A percentile compares a stretch with the other conserved stretches of the same genome.
phyloP scores from a whole-genome alignment of 202 grass and related monocot species.

The Elaeis oleifera region DNA sequence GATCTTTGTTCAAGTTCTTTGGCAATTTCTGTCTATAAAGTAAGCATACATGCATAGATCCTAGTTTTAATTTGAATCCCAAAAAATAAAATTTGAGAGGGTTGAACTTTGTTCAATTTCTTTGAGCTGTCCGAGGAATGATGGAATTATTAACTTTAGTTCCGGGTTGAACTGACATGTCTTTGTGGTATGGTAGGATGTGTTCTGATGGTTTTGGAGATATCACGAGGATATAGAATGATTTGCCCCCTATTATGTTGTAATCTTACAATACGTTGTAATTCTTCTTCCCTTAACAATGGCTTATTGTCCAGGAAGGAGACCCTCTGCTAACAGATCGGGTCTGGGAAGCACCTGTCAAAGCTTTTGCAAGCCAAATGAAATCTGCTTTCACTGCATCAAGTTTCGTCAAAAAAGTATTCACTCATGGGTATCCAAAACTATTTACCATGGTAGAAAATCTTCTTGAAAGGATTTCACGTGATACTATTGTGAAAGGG shows the following conservation, averaged over 20 bases:
- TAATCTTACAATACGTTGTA: background rate
- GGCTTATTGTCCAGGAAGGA: slow-evolving; percentile 60
- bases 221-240: no score
- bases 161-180: no score
- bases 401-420: slow-evolving; percentile 98
- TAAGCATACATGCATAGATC: no score
- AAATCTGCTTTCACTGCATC: slow-evolving; percentile 85
- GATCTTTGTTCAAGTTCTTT: no score
- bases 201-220: no score
- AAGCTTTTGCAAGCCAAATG: slow-evolving; percentile 89
- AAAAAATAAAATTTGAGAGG: no score
- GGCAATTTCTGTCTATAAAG: no score
- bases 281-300: slow-evolving; percentile 14
- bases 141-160: no score
- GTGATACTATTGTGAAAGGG: slow-evolving; percentile 88
- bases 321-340: slow-evolving; percentile 92
- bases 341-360: slow-evolving; percentile 96
- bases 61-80: no score
- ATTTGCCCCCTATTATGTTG: background rate
- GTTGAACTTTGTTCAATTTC: no score
- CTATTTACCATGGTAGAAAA: slow-evolving; percentile 92
- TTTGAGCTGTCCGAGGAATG: no score
- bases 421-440: slow-evolving; percentile 90
- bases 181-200: no score
- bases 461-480: slow-evolving; percentile 87